Conservation (phyloP, 2,329 filamentous ascomycete genomes). For the Apiospora hydei region DNA sequence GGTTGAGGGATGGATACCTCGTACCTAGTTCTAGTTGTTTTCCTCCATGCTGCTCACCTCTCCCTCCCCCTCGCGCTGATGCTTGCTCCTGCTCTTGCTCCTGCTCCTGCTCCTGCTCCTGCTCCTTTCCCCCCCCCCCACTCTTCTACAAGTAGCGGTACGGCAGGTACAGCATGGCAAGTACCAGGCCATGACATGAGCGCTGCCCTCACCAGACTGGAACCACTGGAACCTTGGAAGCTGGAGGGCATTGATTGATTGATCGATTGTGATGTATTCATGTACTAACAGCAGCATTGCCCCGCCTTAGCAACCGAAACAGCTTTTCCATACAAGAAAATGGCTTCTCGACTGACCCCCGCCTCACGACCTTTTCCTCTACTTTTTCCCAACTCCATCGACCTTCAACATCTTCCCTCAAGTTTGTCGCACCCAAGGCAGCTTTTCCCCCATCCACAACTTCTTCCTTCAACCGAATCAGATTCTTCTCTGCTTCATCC, state of each 20-base stretch:
- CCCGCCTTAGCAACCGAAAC: slow-evolving; percentile 19
- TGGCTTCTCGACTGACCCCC: slow-evolving; percentile 26
- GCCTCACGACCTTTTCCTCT: slow-evolving; percentile 28
- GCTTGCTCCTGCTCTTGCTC: too few relatives aligned
- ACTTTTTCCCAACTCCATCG: slow-evolving; percentile 38
- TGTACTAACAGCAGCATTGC: slow-evolving; percentile 14
- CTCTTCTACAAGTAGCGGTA: neutral
- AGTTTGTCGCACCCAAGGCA: slow-evolving; percentile 42
- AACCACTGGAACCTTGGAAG: neutral
- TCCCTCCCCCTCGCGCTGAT: too few relatives aligned
- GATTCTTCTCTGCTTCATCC: slow-evolving; percentile 65
- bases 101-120: too few relatives aligned
- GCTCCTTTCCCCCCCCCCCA: neutral
- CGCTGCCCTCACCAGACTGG: neutral
- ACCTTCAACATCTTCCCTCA: slow-evolving; percentile 48
- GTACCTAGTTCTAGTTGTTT: too few relatives aligned
- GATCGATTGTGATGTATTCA: slow-evolving; percentile 10
- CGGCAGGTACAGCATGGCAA: neutral
- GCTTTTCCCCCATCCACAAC: slow-evolving; percentile 44
- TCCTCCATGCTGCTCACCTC: neutral
- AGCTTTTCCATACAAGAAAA: slow-evolving; percentile 19
- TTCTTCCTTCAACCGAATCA: slow-evolving; percentile 39
- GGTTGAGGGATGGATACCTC: neutral
- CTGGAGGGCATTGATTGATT: slow-evolving; percentile 11
- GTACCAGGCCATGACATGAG: neutral